Base-by-base conservation (phyloP, 73 alveolate genomes). In the Paramecium caudatum region DNA sequence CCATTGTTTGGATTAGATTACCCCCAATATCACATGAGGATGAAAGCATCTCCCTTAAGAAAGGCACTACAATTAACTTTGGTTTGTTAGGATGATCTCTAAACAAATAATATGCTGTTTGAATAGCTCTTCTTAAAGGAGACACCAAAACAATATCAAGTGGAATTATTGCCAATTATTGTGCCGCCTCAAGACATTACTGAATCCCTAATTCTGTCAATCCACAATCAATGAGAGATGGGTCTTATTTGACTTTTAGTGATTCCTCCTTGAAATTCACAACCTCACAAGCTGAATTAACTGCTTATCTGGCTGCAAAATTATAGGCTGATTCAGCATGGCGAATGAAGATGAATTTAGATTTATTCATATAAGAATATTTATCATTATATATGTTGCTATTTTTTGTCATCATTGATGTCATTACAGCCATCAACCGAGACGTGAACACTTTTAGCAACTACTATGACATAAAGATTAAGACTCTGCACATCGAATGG, bases 41-140 rank as follows among this genome's bases (percentile, higher is more conserved):
- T 8, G 69, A 37, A 13, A 74, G 2, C 88, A 74, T 74, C 32
- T 74, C 88, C 43, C 88, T 74, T 37, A 74, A 74, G 25, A 74
- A 41, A 17, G 88, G 88, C 1, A 21, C 65, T 6, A 74, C 88
- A 3, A 74, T 43, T 15, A 74, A 36, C 43, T 45, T 74, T 6
- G 88, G 88, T 46, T 81, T 46, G 45, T 92, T 92, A 23, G 95
- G 95, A 82, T 94, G 94, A 47, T 91, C 93, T 91, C 87, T 86
- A 46, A 94, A 81, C 10, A 90, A 82, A 27, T 78, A 83, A 41
- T 70, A 61, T 10, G 87, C 81, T 5, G 97, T 94, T 90, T 94
- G 91, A 23, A 94, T 50, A 7, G 97, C 92, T 41, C 97, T 61
- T 49, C 90, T 81, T 47, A 85, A 81, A 12, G 97, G 97, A 27